These are phyloP conservation scores for Capsicum baccatum DNA, from an alignment of 257 asterid genomes.

Conservation along the genomic window DNA sequence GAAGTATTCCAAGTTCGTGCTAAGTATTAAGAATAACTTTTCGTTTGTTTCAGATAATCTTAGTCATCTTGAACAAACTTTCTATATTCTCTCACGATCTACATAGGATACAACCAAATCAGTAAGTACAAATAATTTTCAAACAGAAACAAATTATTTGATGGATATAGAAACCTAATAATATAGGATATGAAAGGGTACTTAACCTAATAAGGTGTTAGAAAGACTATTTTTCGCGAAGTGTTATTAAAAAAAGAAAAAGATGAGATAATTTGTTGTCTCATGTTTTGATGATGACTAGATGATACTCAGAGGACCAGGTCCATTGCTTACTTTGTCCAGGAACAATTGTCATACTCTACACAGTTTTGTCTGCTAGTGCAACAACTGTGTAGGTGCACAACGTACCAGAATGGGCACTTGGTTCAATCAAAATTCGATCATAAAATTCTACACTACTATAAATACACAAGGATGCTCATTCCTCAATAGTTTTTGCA, in stretches of 20 bases:
- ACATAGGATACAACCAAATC: neutral
- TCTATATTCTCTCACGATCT: neutral
- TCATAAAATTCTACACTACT: too few species aligned
- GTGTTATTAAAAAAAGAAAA: neutral
- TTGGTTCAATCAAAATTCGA: too few species aligned
- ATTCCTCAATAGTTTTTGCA: too few species aligned
- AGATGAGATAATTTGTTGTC: too few species aligned
- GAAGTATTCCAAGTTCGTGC: accelerated
- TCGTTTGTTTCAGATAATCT: neutral
- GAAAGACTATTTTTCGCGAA: neutral
- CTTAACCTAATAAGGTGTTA: neutral
- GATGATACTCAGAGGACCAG: too few species aligned
- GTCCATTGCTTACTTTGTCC: too few species aligned
- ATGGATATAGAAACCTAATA: neutral
- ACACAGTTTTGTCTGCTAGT: too few species aligned
- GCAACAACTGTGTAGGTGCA: too few species aligned
- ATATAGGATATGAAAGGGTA: slow-evolving; percentile 5
- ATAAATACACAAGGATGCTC: too few species aligned
- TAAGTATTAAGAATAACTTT: neutral
- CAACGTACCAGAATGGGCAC: too few species aligned
- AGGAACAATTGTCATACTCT: too few species aligned
- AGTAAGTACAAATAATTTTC: neutral
- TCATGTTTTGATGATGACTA: too few species aligned
- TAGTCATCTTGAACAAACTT: neutral
- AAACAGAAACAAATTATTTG: neutral